These are phyloP conservation scores for Candida tibetensis DNA, from an alignment of 805 yeast genomes.

Conservation along the genomic window DNA sequence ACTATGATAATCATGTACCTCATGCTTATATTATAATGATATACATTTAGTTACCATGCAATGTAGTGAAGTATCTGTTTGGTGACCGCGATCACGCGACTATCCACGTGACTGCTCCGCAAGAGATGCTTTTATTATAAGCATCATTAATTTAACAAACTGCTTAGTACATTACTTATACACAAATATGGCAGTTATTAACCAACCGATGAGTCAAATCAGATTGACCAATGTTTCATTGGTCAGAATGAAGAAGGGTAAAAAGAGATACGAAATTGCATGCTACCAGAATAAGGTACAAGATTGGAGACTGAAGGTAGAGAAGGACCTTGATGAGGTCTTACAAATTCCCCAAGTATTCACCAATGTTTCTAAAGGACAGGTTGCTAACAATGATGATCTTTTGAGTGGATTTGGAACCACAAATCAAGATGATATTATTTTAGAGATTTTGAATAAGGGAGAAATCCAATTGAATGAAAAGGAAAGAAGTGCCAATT, in stretches of 20 bases:
- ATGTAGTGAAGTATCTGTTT: too few relatives aligned
- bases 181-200: too few relatives aligned
- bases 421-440: conserved; percentile 69
- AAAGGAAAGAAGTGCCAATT: conserved; percentile 80
- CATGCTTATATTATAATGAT: too few relatives aligned
- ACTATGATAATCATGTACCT: too few relatives aligned
- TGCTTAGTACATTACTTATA: too few relatives aligned
- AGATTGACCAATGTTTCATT: conserved; percentile 91
- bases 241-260: conserved; percentile 87
- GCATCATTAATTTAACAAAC: too few relatives aligned
- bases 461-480: conserved; percentile 96
- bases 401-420: conserved; percentile 70
- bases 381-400: conserved; percentile 86
- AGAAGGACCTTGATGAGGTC: conserved; percentile 93
- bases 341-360: conserved; percentile 95
- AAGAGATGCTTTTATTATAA: too few relatives aligned
- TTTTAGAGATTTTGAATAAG: conserved; percentile 76
- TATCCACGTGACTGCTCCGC: too few relatives aligned
- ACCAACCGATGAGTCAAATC: conserved; percentile 88
- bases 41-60: too few relatives aligned
- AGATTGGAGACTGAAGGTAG: conserved; percentile 85
- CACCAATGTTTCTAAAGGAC: conserved; percentile 89
- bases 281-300: conserved; percentile 97
- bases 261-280: conserved; percentile 89
- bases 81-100: too few relatives aligned